Base-by-base conservation (phyloP, 2,329 filamentous ascomycete species). In the Bertia moriformis region DNA sequence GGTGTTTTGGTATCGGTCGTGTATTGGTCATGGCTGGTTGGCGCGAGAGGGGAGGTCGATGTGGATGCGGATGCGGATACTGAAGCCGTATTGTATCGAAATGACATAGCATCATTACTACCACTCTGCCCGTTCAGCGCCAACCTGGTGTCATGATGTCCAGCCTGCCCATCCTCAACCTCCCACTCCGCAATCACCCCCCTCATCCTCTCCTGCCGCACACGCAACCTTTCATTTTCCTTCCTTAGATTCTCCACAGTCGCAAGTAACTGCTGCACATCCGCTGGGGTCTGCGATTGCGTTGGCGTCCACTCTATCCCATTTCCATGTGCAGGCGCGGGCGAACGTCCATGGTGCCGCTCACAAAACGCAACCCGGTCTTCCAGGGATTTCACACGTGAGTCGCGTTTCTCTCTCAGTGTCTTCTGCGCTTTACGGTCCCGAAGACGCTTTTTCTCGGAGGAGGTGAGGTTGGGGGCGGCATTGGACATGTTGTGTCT, bases 391-490 rank as follows among this genome's bases (percentile, higher is more conserved):
- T 43, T 14, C 17, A 37, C 43, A 14, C 49, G 44, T 7, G 45
- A 42, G 15, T 45, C 38, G 17, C 49, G 50, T 19, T 51, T 53
- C 20, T 46, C 43, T 20, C 51, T 49, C 3, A 52, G 45, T 14
- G 42, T 49, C 27, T 51, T 47, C 33, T 53, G 51, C 3, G 51
- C 49, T 13, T 44, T 46, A n/a, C 51, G 45, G 39, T 53, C 51
- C 24, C 51, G 44, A 2, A 50, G 41, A 14, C 51, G 47, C 14
- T 53, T 52, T 32, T 29, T 29, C n/a, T 29, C 24, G 10, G 24
- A 29, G 24, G 24, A 29, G n/a, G 24, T 29, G n/a, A n/a, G n/a
- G n/a, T n/a, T n/a, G n/a, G n/a, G n/a, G n/a, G n/a, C n/a, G n/a
- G n/a, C n/a, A n/a, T n/a, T n/a, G n/a, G n/a, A n/a, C n/a, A n/a